Percentiles rank a stretch among this genome's conserved stretches.
Conservation (phyloP, 306 rosid species). For the Ochetophila trinervis region DNA sequence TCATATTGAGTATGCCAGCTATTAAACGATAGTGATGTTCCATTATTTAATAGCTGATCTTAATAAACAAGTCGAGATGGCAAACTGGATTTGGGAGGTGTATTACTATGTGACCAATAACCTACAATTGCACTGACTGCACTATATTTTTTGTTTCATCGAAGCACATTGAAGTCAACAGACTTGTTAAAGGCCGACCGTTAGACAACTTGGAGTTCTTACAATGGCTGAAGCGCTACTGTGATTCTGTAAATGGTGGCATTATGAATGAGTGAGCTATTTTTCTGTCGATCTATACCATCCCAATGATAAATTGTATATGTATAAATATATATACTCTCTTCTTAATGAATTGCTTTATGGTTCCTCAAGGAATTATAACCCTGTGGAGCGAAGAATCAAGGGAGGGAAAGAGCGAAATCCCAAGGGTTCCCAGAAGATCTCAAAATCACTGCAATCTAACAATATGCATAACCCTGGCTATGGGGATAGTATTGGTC, state of each 20-base stretch:
- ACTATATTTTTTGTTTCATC: constrained; percentile 11
- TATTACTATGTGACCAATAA: background rate
- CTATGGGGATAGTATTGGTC: constrained; percentile 38
- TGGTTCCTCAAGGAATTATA: constrained; percentile 59
- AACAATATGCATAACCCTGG: constrained; percentile 36
- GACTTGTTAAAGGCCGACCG: constrained; percentile 96
- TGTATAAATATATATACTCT: background rate
- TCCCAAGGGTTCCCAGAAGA: constrained; percentile 50
- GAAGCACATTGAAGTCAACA: constrained; percentile 91
- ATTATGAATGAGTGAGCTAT: constrained; percentile 65
- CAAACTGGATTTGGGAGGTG: background rate
- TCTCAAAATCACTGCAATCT: constrained; percentile 67
- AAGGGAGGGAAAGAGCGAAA: constrained; percentile 71
- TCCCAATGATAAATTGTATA: background rate
- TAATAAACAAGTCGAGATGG: background rate
- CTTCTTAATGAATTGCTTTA: constrained; percentile 1
- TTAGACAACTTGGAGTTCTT: constrained; percentile 95
- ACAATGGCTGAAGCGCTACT: constrained; percentile 97
- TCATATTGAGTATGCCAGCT: background rate
- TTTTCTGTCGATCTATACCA: background rate
- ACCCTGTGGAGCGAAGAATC: constrained; percentile 77
- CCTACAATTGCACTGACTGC: constrained; percentile 13
- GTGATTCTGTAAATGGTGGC: constrained; percentile 94
- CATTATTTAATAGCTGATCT: background rate
- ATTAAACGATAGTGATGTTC: constrained; percentile 7